Evolutionary conservation across 1,284 basidiomycete species (phyloP), one percentile per base, ranked within the genome.

Genomic region (Xerocomus nothofagi): DNA sequence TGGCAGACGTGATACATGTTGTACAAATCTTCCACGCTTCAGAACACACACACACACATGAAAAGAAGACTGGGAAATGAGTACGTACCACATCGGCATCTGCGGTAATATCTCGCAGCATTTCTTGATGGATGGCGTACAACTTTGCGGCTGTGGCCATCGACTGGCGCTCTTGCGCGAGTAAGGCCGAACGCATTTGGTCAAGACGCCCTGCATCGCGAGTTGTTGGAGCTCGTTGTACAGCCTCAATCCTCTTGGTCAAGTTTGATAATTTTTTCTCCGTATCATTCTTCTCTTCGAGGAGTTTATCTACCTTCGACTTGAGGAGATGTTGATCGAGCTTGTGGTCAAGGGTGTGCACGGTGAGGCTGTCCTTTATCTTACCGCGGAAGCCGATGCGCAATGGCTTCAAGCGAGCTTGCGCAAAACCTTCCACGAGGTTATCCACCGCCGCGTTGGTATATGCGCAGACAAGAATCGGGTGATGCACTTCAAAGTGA

Each of bases 401-500:
- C 5, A 96, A 71, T 0, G 92, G 87, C 47, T 83, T 83, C 42
- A 96, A 69, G 0, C 86, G 84, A 1, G 78, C 71, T 31, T 69
- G 60, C 51, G 77, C 77, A 21, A 91, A 75, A 0, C 88, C 87
- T 60, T 89, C 85, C 29, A 94, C 82, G 8, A 98, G 79, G 58
- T 97, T 93, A 67, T 98, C 93, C n/a, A 96, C 91, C 0, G 95
- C 93, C 21, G 86, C 90, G 58, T 98, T 96, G 32, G 95, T 98
- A 65, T 92, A 95, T 0, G 94, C 94, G 64, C 89, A 91, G 3
- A 97, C 85, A 14, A 97, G 79, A 39, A 97, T 76, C 0, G 93
- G 93, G 36, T 91, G 82, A 9, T 89, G 83, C 12, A 95, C 82
- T 63, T 87, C 76, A 67, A 94, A 98, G 63, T 93, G 82, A 7